phyloP scores from a whole-genome alignment of 495 filamentous ascomycete genomes.

The Aspergillus diversus region DNA sequence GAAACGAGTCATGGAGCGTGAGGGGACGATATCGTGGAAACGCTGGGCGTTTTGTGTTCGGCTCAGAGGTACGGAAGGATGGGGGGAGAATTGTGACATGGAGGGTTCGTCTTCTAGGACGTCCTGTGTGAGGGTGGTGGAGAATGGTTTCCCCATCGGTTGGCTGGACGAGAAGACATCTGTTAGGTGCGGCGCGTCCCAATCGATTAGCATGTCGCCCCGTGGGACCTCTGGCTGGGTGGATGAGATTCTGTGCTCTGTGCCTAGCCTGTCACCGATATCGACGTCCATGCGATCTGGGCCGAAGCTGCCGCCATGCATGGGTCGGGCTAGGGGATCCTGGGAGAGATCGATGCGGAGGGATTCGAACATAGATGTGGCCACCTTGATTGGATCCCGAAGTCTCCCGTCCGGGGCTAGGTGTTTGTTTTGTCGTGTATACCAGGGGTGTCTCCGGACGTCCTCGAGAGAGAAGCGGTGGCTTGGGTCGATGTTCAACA shows the following conservation, averaged over 20 bases:
- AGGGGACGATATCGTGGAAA: conserved; percentile 86
- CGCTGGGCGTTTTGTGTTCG: conserved; percentile 83
- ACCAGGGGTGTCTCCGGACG: conserved; percentile 94
- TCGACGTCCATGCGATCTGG: conserved; percentile 59
- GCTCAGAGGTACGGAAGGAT: conserved; percentile 76
- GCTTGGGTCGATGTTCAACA: conserved; percentile 80
- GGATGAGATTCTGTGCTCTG: conserved; percentile 58
- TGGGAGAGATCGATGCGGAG: conserved; percentile 90
- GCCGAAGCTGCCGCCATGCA: conserved; percentile 44
- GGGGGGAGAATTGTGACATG: conserved; percentile 88
- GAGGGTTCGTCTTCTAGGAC: conserved; percentile 83
- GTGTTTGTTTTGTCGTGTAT: conserved; percentile 78
- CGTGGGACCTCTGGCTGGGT: conserved; percentile 81
- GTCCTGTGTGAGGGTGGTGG: conserved; percentile 52
- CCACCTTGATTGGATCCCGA: conserved; percentile 78
- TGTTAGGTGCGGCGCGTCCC: conserved; percentile 64
- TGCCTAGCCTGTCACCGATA: conserved; percentile 47
- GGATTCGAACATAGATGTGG: conserved; percentile 89
- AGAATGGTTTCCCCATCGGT: conserved; percentile 39
- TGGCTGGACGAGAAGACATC: conserved; percentile 61
- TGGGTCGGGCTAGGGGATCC: conserved; percentile 54
- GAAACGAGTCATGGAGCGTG: conserved; percentile 85
- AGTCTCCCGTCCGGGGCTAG: conserved; percentile 73
- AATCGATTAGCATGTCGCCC: conserved; percentile 73
- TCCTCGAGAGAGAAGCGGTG: conserved; percentile 85